Conservation (phyloP, 2,329 filamentous ascomycete genomes). For the Botrytis squamosa region DNA sequence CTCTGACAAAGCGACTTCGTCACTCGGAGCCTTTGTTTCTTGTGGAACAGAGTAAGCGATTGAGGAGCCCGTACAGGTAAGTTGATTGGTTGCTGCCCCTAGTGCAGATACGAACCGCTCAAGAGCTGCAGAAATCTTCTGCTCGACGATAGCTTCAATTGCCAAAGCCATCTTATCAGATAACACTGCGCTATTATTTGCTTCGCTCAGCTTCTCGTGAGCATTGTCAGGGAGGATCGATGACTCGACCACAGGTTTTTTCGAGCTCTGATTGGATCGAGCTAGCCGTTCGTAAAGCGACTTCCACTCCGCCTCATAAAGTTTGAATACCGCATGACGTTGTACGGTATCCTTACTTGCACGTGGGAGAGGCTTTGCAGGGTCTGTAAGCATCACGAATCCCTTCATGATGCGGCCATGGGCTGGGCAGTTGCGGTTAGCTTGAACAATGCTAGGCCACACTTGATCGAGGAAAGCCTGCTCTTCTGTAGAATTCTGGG, state of each 20-base stretch:
- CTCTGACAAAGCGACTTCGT: neutral
- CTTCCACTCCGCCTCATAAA: conserved; percentile 1
- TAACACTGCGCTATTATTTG: neutral
- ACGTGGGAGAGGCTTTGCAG: conserved; percentile 12
- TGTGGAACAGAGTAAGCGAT: neutral
- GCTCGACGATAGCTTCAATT: neutral
- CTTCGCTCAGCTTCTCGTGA: neutral
- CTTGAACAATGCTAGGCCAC: conserved; percentile 7
- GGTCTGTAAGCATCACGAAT: conserved; percentile 11
- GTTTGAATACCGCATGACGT: neutral
- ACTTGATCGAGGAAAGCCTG: neutral
- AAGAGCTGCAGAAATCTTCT: neutral
- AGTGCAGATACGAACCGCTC: neutral
- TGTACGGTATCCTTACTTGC: conserved; percentile 20
- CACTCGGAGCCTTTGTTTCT: neutral
- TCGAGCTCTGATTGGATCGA: neutral
- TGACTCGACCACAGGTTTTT: neutral
- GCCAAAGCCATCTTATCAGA: neutral
- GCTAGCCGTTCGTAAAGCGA: neutral
- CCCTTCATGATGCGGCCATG: conserved; percentile 16
- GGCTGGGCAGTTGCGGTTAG: conserved; percentile 7
- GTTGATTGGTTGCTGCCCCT: neutral
- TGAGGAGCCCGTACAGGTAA: neutral
- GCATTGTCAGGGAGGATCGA: neutral
- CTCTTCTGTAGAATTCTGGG: neutral